Base-by-base conservation (phyloP, 257 asterid species). In the Solanum piurae region DNA sequence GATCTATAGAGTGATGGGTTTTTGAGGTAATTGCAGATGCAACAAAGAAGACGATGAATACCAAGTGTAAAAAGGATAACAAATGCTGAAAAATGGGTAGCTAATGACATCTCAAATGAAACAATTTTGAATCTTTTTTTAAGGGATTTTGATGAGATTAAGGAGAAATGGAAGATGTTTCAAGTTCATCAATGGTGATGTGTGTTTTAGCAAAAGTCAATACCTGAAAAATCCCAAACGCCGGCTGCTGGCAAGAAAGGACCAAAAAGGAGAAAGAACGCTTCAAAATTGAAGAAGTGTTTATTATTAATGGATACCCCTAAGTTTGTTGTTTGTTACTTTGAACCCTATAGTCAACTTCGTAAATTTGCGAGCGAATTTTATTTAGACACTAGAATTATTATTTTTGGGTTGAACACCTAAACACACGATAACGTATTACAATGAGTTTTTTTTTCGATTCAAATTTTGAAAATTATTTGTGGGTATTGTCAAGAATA, bases 81-180 rank as follows among this genome's bases (percentile, higher is more conserved):
- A 86, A 94, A 94, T 64, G 98, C 95, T 11, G 95, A 83, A 85
- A 96, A 90, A 93, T 94, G 96, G 88, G 97, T 88, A 5, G 99
- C 96, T 86, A 96, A 89, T 23, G 98, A 89, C 64, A 95, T 83
- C 58, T 64, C 7, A 64, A 25, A 7, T 69, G 42, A 36, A 12
- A 69, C 7, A 2, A 18, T 34, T 58, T 21, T 36, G 52, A 6
- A 20, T 46, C 18, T 64, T 9, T 27, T 18, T 83, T 2, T 68
- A 74, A 74, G 52, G 71, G 38, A 31, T 84, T 68, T 12, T 2
- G 86, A n/a, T 38, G 21, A 5, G 44, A 18, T 34, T 18, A 82
- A 49, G 44, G 69, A 29, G 20, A 49, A 49, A 49, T 29, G 7
- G 38, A 29, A 80, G 85, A 46, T 27, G 85, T 80, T 80, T 80